phyloP scores from a whole-genome alignment of 345 rosid genomes.

The Citrus cavaleriei region DNA sequence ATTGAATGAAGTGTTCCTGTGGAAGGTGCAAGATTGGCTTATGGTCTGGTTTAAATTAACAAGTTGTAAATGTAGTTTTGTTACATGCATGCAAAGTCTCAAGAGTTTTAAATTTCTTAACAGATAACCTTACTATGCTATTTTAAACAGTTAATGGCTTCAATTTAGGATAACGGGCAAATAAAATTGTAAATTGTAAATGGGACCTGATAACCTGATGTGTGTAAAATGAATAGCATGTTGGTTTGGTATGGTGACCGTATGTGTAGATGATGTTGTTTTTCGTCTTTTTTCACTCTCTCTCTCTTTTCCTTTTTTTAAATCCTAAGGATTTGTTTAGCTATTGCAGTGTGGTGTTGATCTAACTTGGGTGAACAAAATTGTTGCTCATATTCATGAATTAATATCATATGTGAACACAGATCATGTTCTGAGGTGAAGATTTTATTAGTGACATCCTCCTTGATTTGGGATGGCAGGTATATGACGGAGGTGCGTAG shows the following conservation, averaged over 20 bases:
- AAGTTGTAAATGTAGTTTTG: neutral
- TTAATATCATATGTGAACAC: neutral
- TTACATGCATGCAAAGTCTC: neutral
- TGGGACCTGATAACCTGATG: neutral
- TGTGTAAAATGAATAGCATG: neutral
- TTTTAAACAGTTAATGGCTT: neutral
- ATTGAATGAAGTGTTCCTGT: neutral
- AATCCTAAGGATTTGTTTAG: neutral
- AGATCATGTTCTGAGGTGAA: neutral
- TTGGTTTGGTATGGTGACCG: neutral
- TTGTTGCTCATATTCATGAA: neutral
- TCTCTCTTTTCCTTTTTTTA: neutral
- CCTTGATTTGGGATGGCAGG: slow-evolving; percentile 35
- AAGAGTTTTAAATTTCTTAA: neutral
- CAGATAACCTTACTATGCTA: neutral
- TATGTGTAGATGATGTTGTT: neutral
- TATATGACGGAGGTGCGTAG: slow-evolving; percentile 90
- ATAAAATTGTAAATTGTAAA: neutral
- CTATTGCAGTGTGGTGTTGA: neutral
- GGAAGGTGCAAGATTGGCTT: neutral
- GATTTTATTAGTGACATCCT: neutral
- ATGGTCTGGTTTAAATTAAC: neutral
- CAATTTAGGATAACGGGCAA: neutral
- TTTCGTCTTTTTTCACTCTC: neutral
- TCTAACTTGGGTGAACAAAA: neutral